These are phyloP conservation scores for Fusarium sp. DNA, from an alignment of 2,329 filamentous ascomycete species.

Conservation along the genomic window DNA sequence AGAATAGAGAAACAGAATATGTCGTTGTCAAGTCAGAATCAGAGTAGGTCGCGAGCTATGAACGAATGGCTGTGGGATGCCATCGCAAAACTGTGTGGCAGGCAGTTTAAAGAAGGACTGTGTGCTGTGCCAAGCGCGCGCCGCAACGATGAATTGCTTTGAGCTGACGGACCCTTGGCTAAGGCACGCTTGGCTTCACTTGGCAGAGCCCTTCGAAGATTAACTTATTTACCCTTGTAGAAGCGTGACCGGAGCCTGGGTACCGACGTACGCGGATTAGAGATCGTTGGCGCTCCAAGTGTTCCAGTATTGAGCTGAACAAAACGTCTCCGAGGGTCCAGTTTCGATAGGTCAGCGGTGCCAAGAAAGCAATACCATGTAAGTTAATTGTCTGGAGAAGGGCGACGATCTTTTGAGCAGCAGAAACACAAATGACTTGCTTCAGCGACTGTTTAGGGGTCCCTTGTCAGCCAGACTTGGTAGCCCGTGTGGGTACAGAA, in stretches of 20 bases:
- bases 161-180: slow-evolving; percentile 29
- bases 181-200: slow-evolving; percentile 22
- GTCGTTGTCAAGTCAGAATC: slow-evolving; percentile 26
- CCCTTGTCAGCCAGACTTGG: slow-evolving; percentile 8
- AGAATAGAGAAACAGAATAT: slow-evolving; percentile 5
- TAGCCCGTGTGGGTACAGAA: slow-evolving; percentile 2
- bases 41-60: slow-evolving; percentile 29
- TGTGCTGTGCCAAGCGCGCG: slow-evolving; percentile 29
- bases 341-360: background rate
- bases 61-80: slow-evolving; percentile 34
- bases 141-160: slow-evolving; percentile 28
- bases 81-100: slow-evolving; percentile 40
- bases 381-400: background rate
- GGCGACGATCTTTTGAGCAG: background rate
- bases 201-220: slow-evolving; percentile 31
- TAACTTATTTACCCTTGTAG: slow-evolving; percentile 22
- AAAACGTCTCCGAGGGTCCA: background rate
- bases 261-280: background rate
- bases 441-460: background rate
- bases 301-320: background rate
- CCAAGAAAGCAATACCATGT: background rate
- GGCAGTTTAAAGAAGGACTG: slow-evolving; percentile 25
- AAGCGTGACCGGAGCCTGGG: slow-evolving; percentile 31
- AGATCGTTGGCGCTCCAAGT: background rate
- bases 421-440: background rate